These are phyloP conservation scores for Kentomonas sorsogonicus DNA, from an alignment of 208 protist species.

Conservation along the genomic window DNA sequence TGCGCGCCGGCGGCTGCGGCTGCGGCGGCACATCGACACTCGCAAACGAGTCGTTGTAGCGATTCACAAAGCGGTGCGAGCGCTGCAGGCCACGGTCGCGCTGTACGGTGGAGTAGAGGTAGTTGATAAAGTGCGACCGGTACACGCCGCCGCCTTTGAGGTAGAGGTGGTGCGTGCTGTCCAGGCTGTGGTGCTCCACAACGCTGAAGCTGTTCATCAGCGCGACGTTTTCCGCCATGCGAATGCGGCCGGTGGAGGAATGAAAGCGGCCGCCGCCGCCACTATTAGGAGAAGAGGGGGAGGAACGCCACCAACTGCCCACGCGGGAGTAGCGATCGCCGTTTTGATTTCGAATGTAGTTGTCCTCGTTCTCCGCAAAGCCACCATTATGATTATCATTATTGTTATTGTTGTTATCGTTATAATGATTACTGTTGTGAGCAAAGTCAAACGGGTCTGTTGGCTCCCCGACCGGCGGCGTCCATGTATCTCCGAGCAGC, in stretches of 20 bases:
- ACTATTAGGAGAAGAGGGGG: too few relatives aligned
- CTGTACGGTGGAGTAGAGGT: conserved; percentile 59
- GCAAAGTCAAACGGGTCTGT: too few relatives aligned
- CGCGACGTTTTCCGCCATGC: conserved; percentile 62
- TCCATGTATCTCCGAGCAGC: conserved; percentile 80
- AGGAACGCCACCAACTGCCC: too few relatives aligned
- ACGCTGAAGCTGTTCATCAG: conserved; percentile 86
- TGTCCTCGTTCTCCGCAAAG: too few relatives aligned
- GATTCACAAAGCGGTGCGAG: conserved; percentile 47
- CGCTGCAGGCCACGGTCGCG: conserved; percentile 26
- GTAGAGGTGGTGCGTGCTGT: conserved; percentile 71
- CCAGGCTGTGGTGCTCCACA: conserved; percentile 74
- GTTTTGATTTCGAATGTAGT: too few relatives aligned
- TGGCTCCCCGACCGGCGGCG: conserved; percentile 26
- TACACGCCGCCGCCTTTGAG: conserved; percentile 66
- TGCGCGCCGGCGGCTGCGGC: conserved; percentile 3
- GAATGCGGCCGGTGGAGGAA: too few relatives aligned
- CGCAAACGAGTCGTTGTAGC: conserved; percentile 77
- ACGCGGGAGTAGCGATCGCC: too few relatives aligned
- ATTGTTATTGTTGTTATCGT: too few relatives aligned
- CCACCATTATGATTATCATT: too few relatives aligned
- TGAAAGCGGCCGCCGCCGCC: too few relatives aligned
- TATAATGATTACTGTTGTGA: too few relatives aligned
- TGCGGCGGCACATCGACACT: conserved; percentile 49
- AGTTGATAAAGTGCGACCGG: conserved; percentile 78